Conservation (phyloP, 305 asterid genomes). For the Rubia tinctorum region DNA sequence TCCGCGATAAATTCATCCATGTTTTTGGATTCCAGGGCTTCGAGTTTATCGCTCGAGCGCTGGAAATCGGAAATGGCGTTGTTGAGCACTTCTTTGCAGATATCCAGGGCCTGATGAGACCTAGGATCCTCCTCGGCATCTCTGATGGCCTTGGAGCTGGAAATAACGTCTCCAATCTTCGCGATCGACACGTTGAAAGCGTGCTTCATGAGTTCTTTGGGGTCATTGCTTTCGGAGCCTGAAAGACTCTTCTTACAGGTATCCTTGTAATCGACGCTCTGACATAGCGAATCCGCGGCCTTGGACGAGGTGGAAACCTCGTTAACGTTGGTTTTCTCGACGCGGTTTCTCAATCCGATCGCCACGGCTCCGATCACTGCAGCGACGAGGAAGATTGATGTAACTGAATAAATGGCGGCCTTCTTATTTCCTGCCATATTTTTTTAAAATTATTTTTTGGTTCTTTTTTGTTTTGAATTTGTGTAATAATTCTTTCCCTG, state of each 20-base stretch:
- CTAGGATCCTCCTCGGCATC: constrained; percentile 50
- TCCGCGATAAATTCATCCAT: constrained; percentile 51
- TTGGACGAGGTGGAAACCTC: constrained; percentile 35
- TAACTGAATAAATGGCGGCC: constrained; percentile 40
- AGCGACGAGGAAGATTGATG: constrained; percentile 69
- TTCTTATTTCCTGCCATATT: constrained; percentile 46
- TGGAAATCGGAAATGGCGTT: constrained; percentile 57
- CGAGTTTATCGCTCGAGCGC: constrained; percentile 50
- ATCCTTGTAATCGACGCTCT: constrained; percentile 62
- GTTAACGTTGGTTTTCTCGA: constrained; percentile 2
- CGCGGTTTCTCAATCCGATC: constrained; percentile 17
- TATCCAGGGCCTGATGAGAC: constrained; percentile 53
- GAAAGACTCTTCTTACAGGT: constrained; percentile 54
- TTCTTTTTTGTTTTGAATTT: background rate
- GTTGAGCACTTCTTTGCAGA: constrained; percentile 50
- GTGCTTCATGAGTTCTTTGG: constrained; percentile 49
- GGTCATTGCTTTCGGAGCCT: constrained; percentile 41
- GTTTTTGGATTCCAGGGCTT: constrained; percentile 31
- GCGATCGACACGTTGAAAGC: constrained; percentile 44
- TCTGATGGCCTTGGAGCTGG: constrained; percentile 33
- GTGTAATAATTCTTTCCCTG: constrained; percentile 4
- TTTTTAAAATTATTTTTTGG: background rate
- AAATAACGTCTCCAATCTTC: constrained; percentile 38
- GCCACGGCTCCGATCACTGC: constrained; percentile 58
- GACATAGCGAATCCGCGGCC: constrained; percentile 53